phyloP scores from a whole-genome alignment of 331 rosid genomes.

The Dryas integrifolia region DNA sequence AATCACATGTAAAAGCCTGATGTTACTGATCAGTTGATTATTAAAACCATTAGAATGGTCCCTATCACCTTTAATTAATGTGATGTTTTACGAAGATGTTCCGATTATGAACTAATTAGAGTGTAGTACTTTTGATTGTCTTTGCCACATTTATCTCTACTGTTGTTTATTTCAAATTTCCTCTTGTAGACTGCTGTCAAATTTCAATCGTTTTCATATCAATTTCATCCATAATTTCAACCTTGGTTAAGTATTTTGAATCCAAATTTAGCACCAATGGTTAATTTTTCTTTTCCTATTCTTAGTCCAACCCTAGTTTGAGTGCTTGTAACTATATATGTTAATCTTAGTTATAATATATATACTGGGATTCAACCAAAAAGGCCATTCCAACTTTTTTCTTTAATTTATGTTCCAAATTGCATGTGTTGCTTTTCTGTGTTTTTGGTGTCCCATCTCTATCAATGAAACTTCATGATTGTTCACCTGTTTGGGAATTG shows the following conservation, averaged over 20 bases:
- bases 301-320: slow-evolving; percentile 7
- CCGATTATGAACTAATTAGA: slow-evolving; percentile 12
- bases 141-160: slow-evolving; percentile 11
- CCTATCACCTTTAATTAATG: not conserved
- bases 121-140: slow-evolving; percentile 3
- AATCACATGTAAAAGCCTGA: not conserved
- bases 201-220: slow-evolving; percentile 27
- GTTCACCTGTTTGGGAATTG: slow-evolving; percentile 73
- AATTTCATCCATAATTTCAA: slow-evolving; percentile 24
- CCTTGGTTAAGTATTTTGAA: not conserved
- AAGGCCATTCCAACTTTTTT: not conserved
- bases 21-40: slow-evolving; percentile 4
- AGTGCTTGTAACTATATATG: not conserved
- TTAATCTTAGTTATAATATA: not conserved
- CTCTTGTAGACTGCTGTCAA: not conserved
- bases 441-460: slow-evolving; percentile 50
- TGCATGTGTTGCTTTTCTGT: slow-evolving; percentile 27
- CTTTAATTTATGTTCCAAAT: not conserved
- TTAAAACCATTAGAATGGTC: slow-evolving; percentile 22
- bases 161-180: slow-evolving; percentile 12
- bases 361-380: slow-evolving; percentile 8
- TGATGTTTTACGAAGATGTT: no score
- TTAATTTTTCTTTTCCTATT: not conserved
- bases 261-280: not conserved
- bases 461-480: slow-evolving; percentile 63